A percentile compares a stretch with the other conserved stretches of the same genome.
Evolutionary conservation across 164 flowering plant genomes (phyloP).

Genomic region (Tetrastigma voinierianum): DNA sequence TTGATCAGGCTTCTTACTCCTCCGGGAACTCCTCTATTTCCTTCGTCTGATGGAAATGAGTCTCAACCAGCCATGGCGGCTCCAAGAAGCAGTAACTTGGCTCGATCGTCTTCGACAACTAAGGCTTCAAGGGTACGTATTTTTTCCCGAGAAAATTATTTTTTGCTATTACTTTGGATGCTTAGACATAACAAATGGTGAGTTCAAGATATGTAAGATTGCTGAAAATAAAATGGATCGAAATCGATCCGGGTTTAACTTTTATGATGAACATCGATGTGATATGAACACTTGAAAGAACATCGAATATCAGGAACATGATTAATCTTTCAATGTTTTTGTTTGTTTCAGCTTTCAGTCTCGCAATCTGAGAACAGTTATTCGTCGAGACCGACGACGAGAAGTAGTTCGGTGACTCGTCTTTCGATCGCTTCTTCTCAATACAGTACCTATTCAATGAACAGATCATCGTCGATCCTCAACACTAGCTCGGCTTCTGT

Average conservation of each 20-base stretch:
- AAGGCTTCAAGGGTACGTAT: slow-evolving; percentile 80
- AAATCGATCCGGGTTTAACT: too few species aligned
- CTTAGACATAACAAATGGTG: too few species aligned
- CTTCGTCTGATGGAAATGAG: slow-evolving; percentile 59
- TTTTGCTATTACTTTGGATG: too few species aligned
- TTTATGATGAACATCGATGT: too few species aligned
- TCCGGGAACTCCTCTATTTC: slow-evolving; percentile 84
- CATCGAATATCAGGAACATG: background rate
- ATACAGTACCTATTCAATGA: slow-evolving; percentile 47
- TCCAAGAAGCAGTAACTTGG: slow-evolving; percentile 51
- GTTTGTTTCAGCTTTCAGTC: slow-evolving; percentile 66
- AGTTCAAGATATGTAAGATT: too few species aligned
- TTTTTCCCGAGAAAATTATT: background rate
- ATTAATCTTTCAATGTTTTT: slow-evolving; percentile 2
- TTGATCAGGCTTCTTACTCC: slow-evolving; percentile 90
- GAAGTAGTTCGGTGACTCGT: slow-evolving; percentile 92
- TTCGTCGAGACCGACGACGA: slow-evolving; percentile 52
- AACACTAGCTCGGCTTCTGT: slow-evolving; percentile 92
- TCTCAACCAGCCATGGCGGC: slow-evolving; percentile 43
- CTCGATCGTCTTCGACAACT: slow-evolving; percentile 55
- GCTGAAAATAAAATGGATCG: too few species aligned
- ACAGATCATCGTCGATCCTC: slow-evolving; percentile 59
- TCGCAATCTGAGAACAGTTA: slow-evolving; percentile 65
- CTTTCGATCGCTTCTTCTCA: slow-evolving; percentile 58
- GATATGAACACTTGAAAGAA: too few species aligned